These are phyloP conservation scores for Emmonsiellopsis sp. DNA, from an alignment of 2,329 filamentous ascomycete species.

Conservation along the genomic window DNA sequence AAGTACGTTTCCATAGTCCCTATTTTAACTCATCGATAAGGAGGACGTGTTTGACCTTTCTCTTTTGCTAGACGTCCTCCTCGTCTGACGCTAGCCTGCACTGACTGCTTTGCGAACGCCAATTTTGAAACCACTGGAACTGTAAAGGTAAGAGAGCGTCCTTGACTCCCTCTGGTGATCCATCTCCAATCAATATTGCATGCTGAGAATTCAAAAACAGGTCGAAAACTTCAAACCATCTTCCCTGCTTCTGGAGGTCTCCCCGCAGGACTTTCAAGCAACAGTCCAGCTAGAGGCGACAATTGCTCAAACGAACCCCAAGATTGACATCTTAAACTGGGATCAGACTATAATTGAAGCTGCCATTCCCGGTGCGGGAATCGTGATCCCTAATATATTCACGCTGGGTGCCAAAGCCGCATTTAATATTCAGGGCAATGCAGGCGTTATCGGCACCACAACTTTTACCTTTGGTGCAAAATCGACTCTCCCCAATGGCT, in stretches of 20 bases:
- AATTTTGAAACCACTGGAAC: slow-evolving; percentile 17
- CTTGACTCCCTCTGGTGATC: not conserved
- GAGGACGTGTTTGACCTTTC: not conserved
- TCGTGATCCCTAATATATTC: slow-evolving; percentile 17
- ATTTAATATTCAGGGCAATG: slow-evolving; percentile 16
- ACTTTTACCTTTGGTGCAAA: slow-evolving; percentile 18
- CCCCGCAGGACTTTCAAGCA: slow-evolving; percentile 14
- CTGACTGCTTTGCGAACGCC: slow-evolving; percentile 19
- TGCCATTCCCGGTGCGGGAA: slow-evolving; percentile 18
- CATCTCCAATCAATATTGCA: no score
- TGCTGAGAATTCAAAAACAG: slow-evolving; percentile 1
- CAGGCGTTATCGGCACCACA: slow-evolving; percentile 13
- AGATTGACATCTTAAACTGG: slow-evolving; percentile 3
- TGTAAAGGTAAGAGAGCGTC: slow-evolving; percentile 13
- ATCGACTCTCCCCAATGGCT: slow-evolving; percentile 17
- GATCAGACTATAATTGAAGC: slow-evolving; percentile 10
- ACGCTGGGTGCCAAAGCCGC: slow-evolving; percentile 17
- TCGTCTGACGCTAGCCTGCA: slow-evolving; percentile 15
- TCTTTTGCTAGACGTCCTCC: slow-evolving; percentile 4
- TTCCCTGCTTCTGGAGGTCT: slow-evolving; percentile 12
- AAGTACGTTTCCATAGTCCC: slow-evolving; percentile 6
- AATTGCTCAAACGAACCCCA: slow-evolving; percentile 7
- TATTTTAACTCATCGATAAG: not conserved
- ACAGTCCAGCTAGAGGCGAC: slow-evolving; percentile 13
- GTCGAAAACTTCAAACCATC: slow-evolving; percentile 12